Evolutionary conservation across 73 alveolate species (phyloP).

Genomic region (Symbiodinium natans): DNA sequence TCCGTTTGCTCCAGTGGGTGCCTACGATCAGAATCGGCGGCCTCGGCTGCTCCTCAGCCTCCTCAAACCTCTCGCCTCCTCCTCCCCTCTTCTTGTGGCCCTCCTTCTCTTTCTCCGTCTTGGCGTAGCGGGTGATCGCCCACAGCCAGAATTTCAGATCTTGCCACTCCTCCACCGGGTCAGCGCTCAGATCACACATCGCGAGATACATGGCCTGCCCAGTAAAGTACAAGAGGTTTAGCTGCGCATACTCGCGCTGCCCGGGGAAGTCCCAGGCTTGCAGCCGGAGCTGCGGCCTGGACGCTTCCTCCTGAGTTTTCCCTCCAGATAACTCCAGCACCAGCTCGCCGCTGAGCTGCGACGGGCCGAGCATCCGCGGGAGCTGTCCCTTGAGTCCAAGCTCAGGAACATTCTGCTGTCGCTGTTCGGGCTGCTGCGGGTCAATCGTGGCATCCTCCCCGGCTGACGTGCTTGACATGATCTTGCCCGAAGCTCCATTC

Average conservation of each 20-base stretch:
- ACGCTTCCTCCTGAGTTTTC: no score
- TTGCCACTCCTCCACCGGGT: not conserved
- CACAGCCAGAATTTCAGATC: conserved; percentile 7
- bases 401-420: no score
- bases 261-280: conserved; percentile 41
- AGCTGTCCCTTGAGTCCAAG: no score
- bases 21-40: conserved; percentile 19
- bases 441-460: not conserved
- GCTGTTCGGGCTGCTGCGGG: not conserved
- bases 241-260: conserved; percentile 14
- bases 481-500: no score
- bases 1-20: not conserved
- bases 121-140: not conserved
- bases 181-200: not conserved
- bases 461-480: no score
- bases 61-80: no score
- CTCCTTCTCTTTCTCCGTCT: not conserved
- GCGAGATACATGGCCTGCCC: not conserved
- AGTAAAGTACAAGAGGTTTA: not conserved
- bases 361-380: no score
- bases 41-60: no score
- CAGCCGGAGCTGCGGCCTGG: conserved; percentile 13
- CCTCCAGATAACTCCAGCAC: no score
- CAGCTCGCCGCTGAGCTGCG: no score
- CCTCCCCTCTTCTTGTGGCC: no score